Base-by-base conservation (phyloP, 2,329 filamentous ascomycete genomes). In the Nectriaceae sp. region DNA sequence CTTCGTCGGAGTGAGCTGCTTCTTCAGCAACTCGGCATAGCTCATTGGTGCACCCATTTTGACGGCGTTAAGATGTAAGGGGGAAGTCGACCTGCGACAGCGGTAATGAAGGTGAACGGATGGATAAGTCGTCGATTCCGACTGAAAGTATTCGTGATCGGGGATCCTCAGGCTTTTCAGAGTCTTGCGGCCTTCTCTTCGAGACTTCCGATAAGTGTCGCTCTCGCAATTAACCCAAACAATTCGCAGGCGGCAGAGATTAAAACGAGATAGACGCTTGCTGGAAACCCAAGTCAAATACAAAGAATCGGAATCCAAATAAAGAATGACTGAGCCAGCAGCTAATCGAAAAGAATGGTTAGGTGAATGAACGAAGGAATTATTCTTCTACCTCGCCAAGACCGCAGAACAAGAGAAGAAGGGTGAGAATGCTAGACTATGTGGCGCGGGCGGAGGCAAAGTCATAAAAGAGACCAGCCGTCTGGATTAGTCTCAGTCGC, bases 1-100 rank as follows among this genome's bases (percentile, higher is more conserved):
- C 70, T 95, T 96, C 44, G 78, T 75, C 15, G 79, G 70, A 45
- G 83, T 84, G 52, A 92, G 80, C 71, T 91, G 84, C 70, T 84
- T 83, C 68, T 75, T 78, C 55, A 84, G 55, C 54, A 80, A 61
- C 57, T 72, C 69, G 52, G 59, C 39, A 41, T 68, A 70, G 39
- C 62, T 73, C 70, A 77, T 45, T 68, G 76, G 71, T 46, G 70
- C 66, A 52, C 59, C 65, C 66, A 70, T 70, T 46, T 57, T 63
- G 60, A 51, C 44, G 53, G 52, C 57, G 59, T 19, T 39, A 13
- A 33, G 26, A 36, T 13, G 24, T 38, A n/a, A n/a, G n/a, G n/a
- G n/a, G n/a, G n/a, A n/a, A n/a, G 43, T 33, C 44, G 21, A 41
- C 37, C 37, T 21, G 37, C 37, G 37, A 39, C 37, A 21, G 24